A percentile compares a stretch with the other conserved stretches of the same genome.
Evolutionary conservation across 2,329 filamentous ascomycete species (phyloP).

Genomic region (Amphichorda felina): DNA sequence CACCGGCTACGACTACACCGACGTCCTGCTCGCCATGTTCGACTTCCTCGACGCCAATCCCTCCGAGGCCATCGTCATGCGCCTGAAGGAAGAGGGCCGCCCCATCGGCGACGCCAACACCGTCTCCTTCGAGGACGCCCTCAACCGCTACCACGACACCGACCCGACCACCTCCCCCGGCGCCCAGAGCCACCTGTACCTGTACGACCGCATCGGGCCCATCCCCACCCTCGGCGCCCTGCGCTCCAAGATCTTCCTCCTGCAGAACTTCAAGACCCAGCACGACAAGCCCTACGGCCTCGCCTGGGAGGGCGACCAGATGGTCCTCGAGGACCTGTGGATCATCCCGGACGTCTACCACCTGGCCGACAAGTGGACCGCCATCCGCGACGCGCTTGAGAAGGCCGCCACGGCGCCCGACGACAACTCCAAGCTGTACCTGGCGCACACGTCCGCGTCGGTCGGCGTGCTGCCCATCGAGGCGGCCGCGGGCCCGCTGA

Average conservation of each 20-base stretch:
- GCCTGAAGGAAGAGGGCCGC: constrained; percentile 33
- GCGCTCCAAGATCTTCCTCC: constrained; percentile 31
- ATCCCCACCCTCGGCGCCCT: constrained; percentile 32
- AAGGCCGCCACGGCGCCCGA: constrained; percentile 18
- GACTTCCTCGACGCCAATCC: constrained; percentile 32
- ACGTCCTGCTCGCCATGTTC: constrained; percentile 30
- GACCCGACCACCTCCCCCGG: constrained; percentile 20
- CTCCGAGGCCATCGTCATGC: constrained; percentile 34
- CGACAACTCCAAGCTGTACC: constrained; percentile 25
- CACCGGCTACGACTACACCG: constrained; percentile 30
- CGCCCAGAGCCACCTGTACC: constrained; percentile 22
- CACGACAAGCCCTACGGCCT: constrained; percentile 24
- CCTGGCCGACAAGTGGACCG: constrained; percentile 33
- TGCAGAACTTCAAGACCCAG: constrained; percentile 31
- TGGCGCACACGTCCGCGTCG: constrained; percentile 34
- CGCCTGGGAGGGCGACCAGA: constrained; percentile 29
- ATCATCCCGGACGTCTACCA: constrained; percentile 27
- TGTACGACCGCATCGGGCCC: constrained; percentile 15
- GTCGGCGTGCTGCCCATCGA: constrained; percentile 36
- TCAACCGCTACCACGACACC: constrained; percentile 25
- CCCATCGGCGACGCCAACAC: constrained; percentile 21
- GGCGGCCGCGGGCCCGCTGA: constrained; percentile 33
- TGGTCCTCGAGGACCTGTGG: constrained; percentile 35
- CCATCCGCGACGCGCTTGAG: constrained; percentile 26
- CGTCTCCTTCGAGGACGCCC: constrained; percentile 30